Percentiles rank a stretch among this genome's conserved stretches.
Evolutionary conservation across 768 basidiomycete genomes (phyloP).

Genomic region (Serendipita sp.): DNA sequence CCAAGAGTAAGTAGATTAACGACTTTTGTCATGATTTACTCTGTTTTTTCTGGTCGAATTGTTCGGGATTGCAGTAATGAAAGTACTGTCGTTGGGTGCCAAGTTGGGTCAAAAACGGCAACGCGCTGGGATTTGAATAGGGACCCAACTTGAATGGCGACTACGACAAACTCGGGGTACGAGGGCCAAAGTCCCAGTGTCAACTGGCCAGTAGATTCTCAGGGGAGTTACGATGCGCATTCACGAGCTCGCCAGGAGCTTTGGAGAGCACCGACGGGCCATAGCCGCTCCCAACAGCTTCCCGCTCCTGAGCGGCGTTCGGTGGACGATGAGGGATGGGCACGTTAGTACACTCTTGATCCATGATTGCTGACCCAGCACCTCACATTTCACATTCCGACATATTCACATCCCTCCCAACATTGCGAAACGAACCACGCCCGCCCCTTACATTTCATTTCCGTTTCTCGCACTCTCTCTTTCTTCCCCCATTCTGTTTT

Average conservation of each 20-base stretch:
- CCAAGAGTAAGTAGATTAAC: neutral
- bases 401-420: no score
- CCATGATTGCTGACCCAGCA: no score
- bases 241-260: neutral
- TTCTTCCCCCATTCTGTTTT: neutral
- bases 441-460: neutral
- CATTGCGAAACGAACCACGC: no score
- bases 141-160: neutral
- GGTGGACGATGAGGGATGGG: neutral
- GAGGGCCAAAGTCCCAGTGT: neutral
- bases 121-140: no score
- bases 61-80: neutral
- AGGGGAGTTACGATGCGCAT: neutral
- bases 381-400: neutral
- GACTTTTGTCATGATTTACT: neutral
- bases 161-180: neutral
- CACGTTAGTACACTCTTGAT: neutral
- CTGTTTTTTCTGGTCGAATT: slow-evolving; percentile 9
- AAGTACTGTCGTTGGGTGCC: neutral
- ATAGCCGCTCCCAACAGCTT: neutral
- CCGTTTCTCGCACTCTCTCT: neutral
- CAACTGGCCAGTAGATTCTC: neutral
- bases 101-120: neutral
- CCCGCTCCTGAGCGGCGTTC: neutral
- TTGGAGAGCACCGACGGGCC: slow-evolving; percentile 3